A percentile compares a stretch with the other conserved stretches of the same genome.
Evolutionary conservation across 1,284 basidiomycete species (phyloP).

Genomic region (Neonothopanus nambi): DNA sequence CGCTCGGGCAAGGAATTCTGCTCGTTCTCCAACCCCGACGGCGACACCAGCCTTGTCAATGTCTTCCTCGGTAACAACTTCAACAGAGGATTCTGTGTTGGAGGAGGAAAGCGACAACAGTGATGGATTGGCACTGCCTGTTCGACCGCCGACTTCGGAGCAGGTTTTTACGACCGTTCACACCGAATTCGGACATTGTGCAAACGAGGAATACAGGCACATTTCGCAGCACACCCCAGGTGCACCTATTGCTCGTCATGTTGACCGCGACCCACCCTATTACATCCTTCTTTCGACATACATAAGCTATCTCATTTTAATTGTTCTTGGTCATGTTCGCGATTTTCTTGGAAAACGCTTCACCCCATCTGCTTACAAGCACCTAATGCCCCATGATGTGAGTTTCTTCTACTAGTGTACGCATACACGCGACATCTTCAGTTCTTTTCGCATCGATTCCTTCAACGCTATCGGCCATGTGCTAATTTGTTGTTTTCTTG

Average conservation of each 20-base stretch:
- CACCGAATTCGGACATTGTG: constrained; percentile 86
- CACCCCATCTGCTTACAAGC: constrained; percentile 69
- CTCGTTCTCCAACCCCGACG: constrained; percentile 46
- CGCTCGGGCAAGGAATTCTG: constrained; percentile 49
- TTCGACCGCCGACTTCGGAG: constrained; percentile 69
- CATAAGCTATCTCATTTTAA: constrained; percentile 86
- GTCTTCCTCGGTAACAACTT: constrained; percentile 65
- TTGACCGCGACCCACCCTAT: constrained; percentile 83
- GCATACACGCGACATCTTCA: constrained; percentile 13
- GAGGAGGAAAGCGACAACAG: constrained; percentile 46
- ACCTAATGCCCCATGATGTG: constrained; percentile 82
- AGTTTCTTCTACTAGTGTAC: too few species aligned
- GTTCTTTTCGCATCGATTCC: constrained; percentile 11
- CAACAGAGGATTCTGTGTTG: constrained; percentile 62
- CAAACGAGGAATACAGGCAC: constrained; percentile 69
- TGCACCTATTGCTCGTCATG: constrained; percentile 48
- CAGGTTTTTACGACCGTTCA: constrained; percentile 77
- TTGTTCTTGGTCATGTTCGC: constrained; percentile 88
- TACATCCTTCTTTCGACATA: constrained; percentile 92
- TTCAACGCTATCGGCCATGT: background rate
- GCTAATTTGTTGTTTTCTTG: constrained; percentile 6
- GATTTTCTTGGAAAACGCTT: constrained; percentile 95
- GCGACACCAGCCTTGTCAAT: constrained; percentile 69
- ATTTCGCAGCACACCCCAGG: constrained; percentile 62
- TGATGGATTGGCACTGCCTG: constrained; percentile 58